Base-by-base conservation (phyloP, 345 rosid genomes). In the Gossypioides kirkii region DNA sequence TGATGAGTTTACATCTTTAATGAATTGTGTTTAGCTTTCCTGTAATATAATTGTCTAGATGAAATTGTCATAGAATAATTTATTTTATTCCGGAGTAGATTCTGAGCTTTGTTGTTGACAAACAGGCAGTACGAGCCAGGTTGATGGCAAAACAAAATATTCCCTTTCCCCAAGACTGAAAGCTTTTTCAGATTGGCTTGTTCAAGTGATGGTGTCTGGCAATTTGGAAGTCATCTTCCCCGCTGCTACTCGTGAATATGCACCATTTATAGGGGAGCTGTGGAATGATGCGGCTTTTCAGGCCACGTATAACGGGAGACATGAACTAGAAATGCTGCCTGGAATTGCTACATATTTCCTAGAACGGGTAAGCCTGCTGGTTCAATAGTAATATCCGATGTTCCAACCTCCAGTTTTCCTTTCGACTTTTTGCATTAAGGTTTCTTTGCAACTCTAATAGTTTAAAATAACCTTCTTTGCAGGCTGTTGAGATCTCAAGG, bases 401-500 rank as follows among this genome's bases (percentile, higher is more conserved):
- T 14, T 61, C 65, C 22, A 25, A 32, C 22, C 2, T 14, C 43
- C 64, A 7, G 11, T 43, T 22, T 43, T 36, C 26, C 18, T 22
- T 23, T 43, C 17, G 14, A 43, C 36, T 12, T 7, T 20, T 46
- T 23, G 6, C 12, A 8, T 23, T 67, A n/a, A 8, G 42, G 41
- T 67, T 67, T 67, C 55, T 23, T 67, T 23, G 38, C 32, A 23
- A 67, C 10, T 14, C 36, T 67, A 26, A 66, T 66, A 4, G 10
- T 63, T 56, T 74, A 53, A 74, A 38, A 47, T 23, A 32, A 53
- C 65, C 45, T 75, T 81, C 71, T 49, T 61, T 61, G 17, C 84
- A 95, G 99, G 92, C 96, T 78, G 86, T 78, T 72, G 99, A 89
- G 85, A 79, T 92, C 77, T 87, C 88, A 47, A 89, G 80, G 80